phyloP scores from a whole-genome alignment of 768 basidiomycete genomes.

The Boletus reticuloceps region DNA sequence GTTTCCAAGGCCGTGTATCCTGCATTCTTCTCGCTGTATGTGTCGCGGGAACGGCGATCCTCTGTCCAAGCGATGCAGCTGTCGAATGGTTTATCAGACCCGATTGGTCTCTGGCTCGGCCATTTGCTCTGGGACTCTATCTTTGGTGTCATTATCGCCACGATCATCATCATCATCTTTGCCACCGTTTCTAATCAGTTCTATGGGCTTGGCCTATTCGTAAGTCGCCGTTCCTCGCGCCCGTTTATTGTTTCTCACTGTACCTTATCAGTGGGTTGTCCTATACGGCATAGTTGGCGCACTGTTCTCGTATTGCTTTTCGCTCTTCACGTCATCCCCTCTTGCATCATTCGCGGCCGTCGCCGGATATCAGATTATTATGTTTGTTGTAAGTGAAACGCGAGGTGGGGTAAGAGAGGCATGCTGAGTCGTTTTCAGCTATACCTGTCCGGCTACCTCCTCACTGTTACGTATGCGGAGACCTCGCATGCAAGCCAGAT shows the following conservation, averaged over 20 bases:
- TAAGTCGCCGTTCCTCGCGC: conserved; percentile 36
- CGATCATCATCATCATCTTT: conserved; percentile 63
- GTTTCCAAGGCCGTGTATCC: conserved; percentile 61
- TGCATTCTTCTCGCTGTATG: conserved; percentile 80
- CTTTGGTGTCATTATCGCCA: conserved; percentile 55
- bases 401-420: not conserved
- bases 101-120: conserved; percentile 73
- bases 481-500: conserved; percentile 49
- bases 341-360: conserved; percentile 71
- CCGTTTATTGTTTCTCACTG: not conserved
- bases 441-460: conserved; percentile 64
- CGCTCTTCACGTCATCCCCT: conserved; percentile 59
- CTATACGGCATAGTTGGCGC: conserved; percentile 68
- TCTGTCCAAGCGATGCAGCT: conserved; percentile 79
- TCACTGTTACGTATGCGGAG: conserved; percentile 72
- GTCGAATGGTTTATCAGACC: conserved; percentile 70
- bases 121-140: conserved; percentile 74
- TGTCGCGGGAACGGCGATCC: conserved; percentile 66
- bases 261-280: conserved; percentile 56
- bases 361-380: conserved; percentile 70
- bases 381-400: conserved; percentile 57
- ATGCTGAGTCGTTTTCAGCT: conserved; percentile 36
- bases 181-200: conserved; percentile 59
- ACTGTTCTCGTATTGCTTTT: conserved; percentile 65
- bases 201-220: conserved; percentile 59